phyloP scores from a whole-genome alignment of 1,284 basidiomycete species.

The Leccinum pseudoinsigne region DNA sequence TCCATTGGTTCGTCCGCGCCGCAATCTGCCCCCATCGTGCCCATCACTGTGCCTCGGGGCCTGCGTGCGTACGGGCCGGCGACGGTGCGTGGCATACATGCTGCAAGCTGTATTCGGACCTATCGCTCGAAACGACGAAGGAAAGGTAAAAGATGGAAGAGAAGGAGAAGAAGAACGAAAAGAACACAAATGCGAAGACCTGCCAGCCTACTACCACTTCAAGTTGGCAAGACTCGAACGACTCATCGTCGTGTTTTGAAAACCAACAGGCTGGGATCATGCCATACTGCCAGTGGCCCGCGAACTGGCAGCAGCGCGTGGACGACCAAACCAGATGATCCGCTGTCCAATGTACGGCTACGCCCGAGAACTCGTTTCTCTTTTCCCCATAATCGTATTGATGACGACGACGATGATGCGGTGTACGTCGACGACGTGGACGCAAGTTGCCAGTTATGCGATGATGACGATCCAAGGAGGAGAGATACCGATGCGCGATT shows the following conservation, averaged over 20 bases:
- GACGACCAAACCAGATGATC: not conserved
- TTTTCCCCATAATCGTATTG: not conserved
- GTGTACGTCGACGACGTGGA: not conserved
- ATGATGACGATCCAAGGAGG: not conserved
- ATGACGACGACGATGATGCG: not conserved
- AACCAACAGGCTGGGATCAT: not conserved
- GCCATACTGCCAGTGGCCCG: too few relatives aligned
- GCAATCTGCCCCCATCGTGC: not conserved
- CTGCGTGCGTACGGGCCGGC: not conserved
- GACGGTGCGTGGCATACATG: not conserved
- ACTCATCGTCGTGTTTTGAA: too few relatives aligned
- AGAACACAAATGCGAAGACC: not conserved
- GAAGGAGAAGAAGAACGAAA: not conserved
- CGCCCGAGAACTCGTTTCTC: not conserved
- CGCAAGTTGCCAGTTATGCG: not conserved
- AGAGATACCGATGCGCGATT: not conserved
- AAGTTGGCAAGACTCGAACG: too few relatives aligned
- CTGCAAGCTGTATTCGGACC: not conserved
- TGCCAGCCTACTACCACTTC: too few relatives aligned
- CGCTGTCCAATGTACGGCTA: not conserved
- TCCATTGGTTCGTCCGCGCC: not conserved
- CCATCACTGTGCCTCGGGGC: not conserved
- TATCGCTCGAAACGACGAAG: not conserved
- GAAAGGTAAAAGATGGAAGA: not conserved
- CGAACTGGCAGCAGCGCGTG: not conserved